Conservation (phyloP, 2,329 filamentous ascomycete species). For the Cyanodermella asteris region DNA sequence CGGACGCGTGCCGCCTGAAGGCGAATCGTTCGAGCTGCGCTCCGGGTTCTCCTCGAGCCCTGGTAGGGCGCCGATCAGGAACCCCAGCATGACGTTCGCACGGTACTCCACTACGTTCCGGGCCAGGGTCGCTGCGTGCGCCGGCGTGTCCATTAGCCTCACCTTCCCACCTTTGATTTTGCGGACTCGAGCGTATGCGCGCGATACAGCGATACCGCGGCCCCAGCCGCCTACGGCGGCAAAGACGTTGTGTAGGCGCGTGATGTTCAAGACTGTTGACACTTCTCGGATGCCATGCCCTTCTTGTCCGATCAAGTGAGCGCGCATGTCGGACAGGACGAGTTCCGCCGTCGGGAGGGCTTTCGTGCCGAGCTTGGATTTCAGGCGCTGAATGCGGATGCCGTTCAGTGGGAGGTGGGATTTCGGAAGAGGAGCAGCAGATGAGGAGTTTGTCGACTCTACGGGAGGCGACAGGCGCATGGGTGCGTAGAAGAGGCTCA, state of each 20-base stretch:
- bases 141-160: slow-evolving; percentile 17
- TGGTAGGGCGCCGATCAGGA: slow-evolving; percentile 16
- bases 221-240: slow-evolving; percentile 17
- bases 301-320: slow-evolving; percentile 42
- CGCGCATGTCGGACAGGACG: slow-evolving; percentile 39
- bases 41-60: slow-evolving; percentile 11
- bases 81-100: slow-evolving; percentile 16
- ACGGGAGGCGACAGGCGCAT: slow-evolving; percentile 23
- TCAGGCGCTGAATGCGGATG: slow-evolving; percentile 44
- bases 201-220: slow-evolving; percentile 18
- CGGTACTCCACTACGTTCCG: slow-evolving; percentile 18
- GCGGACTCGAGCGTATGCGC: slow-evolving; percentile 19
- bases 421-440: background rate
- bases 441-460: slow-evolving; percentile 7
- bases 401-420: slow-evolving; percentile 37
- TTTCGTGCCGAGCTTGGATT: slow-evolving; percentile 51
- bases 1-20: too few species aligned
- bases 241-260: slow-evolving; percentile 20
- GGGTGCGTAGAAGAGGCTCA: slow-evolving; percentile 44
- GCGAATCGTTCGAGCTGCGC: slow-evolving; percentile 14
- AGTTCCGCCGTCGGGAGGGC: slow-evolving; percentile 52
- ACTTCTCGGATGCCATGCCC: slow-evolving; percentile 49
- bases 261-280: slow-evolving; percentile 46
- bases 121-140: slow-evolving; percentile 19
- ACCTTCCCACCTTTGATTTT: slow-evolving; percentile 13